Evolutionary conservation across 352 stramenopile genomes (phyloP), one percentile per base, ranked within the genome.

Genomic region (Pythium plurisporium): DNA sequence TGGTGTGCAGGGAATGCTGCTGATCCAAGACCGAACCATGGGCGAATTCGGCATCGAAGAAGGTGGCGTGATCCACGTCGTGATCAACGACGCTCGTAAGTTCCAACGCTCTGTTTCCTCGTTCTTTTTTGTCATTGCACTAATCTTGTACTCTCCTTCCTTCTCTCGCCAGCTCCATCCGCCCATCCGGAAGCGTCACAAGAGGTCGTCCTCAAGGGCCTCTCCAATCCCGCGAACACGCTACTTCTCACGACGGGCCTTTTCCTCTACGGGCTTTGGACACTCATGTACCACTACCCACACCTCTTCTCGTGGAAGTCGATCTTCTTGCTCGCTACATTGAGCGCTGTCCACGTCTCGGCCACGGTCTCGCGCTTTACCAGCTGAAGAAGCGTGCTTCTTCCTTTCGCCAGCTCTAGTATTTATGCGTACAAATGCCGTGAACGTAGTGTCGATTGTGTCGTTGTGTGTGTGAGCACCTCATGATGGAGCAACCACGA

Each of bases 31-130:
- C 48, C 76, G 76, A 12, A 73, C 68, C 0, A 87, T 92, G 76
- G 78, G 79, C n/a, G 78, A 88, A 51, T 92, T 87, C 46, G 74
- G 79, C 38, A 88, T 90, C 43, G 79, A 88, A 59, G 74, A 89
- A 40, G 71, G 82, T 45, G 76, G 79, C 6, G 79, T 92, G 17
- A 86, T 92, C 50, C 78, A 92, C 59, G 75, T 70, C 55, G 78
- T 92, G 25, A 72, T 92, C 65, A 89, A 78, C 1, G 73, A 88
- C 51, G 72, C 74, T 23, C 70, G 79, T 89, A 75, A 56, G 79
- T 86, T 44, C 26, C 27, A 33, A 46, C 37, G 20, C 3, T 14
- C n/a, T n/a, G n/a, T n/a, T n/a, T n/a, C n/a, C n/a, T n/a, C n/a
- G n/a, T n/a, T 31, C 25, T 30, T 6, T 26, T 47, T 31, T 3